phyloP scores from a whole-genome alignment of 495 filamentous ascomycete species.

The Bathelium albidoporum region DNA sequence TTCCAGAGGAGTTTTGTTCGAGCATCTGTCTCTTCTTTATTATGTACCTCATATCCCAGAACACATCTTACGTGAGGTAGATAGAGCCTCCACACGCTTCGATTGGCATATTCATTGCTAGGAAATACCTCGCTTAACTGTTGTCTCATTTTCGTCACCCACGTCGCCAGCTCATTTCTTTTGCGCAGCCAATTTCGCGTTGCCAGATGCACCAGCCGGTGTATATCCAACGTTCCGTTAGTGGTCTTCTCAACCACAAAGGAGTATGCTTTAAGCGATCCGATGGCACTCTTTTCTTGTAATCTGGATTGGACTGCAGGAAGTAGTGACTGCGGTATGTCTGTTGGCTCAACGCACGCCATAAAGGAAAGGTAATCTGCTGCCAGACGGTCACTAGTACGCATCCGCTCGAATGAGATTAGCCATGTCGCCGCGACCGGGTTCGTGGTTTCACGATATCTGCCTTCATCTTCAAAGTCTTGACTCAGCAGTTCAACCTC shows the following conservation, averaged over 20 bases:
- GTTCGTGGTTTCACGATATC: neutral
- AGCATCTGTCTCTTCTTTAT: neutral
- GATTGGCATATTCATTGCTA: neutral
- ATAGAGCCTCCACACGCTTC: neutral
- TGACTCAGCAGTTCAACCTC: slow-evolving; percentile 1
- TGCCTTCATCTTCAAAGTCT: neutral
- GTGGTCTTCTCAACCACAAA: slow-evolving; percentile 27
- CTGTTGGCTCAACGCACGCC: neutral
- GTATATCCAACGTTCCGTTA: slow-evolving; percentile 27
- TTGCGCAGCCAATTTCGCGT: slow-evolving; percentile 34
- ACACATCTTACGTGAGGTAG: neutral
- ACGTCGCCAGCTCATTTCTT: slow-evolving; percentile 16
- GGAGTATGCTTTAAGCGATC: slow-evolving; percentile 34
- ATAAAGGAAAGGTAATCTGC: slow-evolving; percentile 1
- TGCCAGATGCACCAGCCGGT: slow-evolving; percentile 38
- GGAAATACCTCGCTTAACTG: slow-evolving; percentile 15
- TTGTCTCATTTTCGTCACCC: slow-evolving; percentile 26
- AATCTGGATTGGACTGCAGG: too few species aligned
- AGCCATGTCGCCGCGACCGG: slow-evolving; percentile 7
- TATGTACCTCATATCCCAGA: neutral
- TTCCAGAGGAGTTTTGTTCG: neutral
- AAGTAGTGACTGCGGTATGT: slow-evolving; percentile 5
- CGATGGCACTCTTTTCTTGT: slow-evolving; percentile 5
- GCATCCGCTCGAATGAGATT: slow-evolving; percentile 7
- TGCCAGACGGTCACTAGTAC: neutral